A percentile compares a stretch with the other conserved stretches of the same genome.
These are phyloP conservation scores for Phytophthora multivora DNA, from an alignment of 352 stramenopile genomes.

Conservation along the genomic window DNA sequence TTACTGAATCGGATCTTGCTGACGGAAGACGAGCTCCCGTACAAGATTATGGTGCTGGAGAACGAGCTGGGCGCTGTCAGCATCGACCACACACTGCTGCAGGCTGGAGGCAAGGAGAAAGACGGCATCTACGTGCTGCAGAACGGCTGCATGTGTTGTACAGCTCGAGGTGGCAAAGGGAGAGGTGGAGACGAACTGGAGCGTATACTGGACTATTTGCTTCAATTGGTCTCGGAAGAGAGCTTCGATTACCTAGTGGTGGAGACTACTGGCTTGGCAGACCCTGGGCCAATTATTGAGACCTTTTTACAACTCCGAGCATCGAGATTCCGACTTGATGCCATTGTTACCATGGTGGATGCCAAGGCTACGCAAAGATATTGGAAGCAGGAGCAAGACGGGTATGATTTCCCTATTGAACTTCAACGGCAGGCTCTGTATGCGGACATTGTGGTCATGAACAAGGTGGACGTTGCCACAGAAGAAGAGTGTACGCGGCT, in stretches of 20 bases:
- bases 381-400: constrained; percentile 27
- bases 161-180: constrained; percentile 89
- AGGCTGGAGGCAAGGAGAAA: constrained; percentile 33
- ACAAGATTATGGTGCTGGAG: constrained; percentile 97
- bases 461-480: constrained; percentile 72
- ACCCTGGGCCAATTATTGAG: constrained; percentile 97
- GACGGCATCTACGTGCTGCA: constrained; percentile 97
- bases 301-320: constrained; percentile 94
- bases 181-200: constrained; percentile 85
- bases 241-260: constrained; percentile 97
- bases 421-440: constrained; percentile 71
- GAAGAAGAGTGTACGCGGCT: constrained; percentile 37
- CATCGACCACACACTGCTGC: constrained; percentile 70
- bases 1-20: constrained; percentile 96
- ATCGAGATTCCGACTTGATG: constrained; percentile 94
- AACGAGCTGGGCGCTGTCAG: constrained; percentile 74
- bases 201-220: constrained; percentile 90
- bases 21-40: constrained; percentile 77
- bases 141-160: constrained; percentile 99
- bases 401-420: constrained; percentile 58
- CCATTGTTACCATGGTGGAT: constrained; percentile 96
- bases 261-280: constrained; percentile 96
- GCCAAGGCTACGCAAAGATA: constrained; percentile 66
- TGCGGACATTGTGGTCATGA: constrained; percentile 72
- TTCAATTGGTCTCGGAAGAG: constrained; percentile 62